phyloP scores from a whole-genome alignment of 441 rosid genomes.

The Dalechampia spathulata region DNA sequence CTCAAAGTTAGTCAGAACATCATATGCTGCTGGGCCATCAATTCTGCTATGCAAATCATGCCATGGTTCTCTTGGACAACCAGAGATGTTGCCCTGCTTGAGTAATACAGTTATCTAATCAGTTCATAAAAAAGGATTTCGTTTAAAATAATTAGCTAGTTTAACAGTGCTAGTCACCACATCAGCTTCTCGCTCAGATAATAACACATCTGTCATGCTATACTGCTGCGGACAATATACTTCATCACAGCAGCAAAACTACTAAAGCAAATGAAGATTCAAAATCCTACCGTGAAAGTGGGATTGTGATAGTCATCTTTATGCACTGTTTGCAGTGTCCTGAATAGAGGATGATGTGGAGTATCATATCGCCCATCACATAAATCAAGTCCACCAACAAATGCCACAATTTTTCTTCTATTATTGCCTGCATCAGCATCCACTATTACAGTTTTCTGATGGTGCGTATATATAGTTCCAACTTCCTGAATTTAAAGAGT shows the following conservation, averaged over 20 bases:
- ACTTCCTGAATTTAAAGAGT: slow-evolving; percentile 54
- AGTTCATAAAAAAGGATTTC: too few relatives aligned
- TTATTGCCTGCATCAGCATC: slow-evolving; percentile 84
- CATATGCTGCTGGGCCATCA: slow-evolving; percentile 99
- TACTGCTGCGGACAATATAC: neutral
- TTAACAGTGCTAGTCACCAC: neutral
- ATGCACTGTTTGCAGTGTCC: slow-evolving; percentile 62
- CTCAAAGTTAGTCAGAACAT: slow-evolving; percentile 81
- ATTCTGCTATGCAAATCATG: slow-evolving; percentile 88
- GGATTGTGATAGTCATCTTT: slow-evolving; percentile 94
- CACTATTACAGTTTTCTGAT: slow-evolving; percentile 89
- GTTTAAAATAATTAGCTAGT: too few relatives aligned
- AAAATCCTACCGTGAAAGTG: slow-evolving; percentile 58
- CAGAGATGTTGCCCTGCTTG: slow-evolving; percentile 47
- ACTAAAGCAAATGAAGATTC: slow-evolving; percentile 10
- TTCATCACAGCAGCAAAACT: slow-evolving; percentile 4
- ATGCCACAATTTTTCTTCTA: slow-evolving; percentile 82
- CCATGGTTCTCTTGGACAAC: slow-evolving; percentile 96
- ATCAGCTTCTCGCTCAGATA: neutral
- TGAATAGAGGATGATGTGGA: slow-evolving; percentile 77
- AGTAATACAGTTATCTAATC: slow-evolving; percentile 6
- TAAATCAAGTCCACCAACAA: slow-evolving; percentile 95
- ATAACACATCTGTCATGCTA: neutral
- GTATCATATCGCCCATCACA: slow-evolving; percentile 96
- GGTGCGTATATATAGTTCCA: slow-evolving; percentile 93